phyloP scores from a whole-genome alignment of 2,329 filamentous ascomycete genomes.

The Penicillium sp. region DNA sequence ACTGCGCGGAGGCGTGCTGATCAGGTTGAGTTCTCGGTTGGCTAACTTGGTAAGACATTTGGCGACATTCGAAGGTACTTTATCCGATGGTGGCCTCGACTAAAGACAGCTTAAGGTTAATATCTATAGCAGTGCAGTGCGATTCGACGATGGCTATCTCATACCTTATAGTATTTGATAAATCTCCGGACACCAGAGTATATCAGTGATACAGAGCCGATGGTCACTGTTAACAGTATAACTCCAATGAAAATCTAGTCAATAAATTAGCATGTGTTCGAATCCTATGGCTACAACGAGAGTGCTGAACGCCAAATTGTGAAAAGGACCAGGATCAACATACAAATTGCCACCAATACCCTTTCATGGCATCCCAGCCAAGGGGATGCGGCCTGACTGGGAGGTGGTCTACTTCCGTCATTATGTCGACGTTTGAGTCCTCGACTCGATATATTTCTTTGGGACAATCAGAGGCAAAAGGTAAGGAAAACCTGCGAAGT shows the following conservation, averaged over 20 bases:
- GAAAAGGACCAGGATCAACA: slow-evolving; percentile 16
- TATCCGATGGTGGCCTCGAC: slow-evolving; percentile 25
- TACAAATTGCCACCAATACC: slow-evolving; percentile 47
- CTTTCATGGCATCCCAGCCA: slow-evolving; percentile 38
- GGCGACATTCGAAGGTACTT: slow-evolving; percentile 26
- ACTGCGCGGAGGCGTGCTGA: slow-evolving; percentile 8
- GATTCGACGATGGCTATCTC: not conserved
- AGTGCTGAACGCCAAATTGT: slow-evolving; percentile 1
- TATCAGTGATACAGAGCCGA: slow-evolving; percentile 31
- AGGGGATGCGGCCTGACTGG: slow-evolving; percentile 25
- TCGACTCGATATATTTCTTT: not conserved
- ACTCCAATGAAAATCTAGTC: slow-evolving; percentile 38
- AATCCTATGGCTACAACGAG: not conserved
- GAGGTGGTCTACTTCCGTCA: slow-evolving; percentile 29
- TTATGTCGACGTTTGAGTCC: slow-evolving; percentile 11
- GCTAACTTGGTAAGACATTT: slow-evolving; percentile 26
- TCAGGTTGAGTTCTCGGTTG: slow-evolving; percentile 23
- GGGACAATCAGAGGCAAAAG: not conserved
- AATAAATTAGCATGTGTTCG: slow-evolving; percentile 14
- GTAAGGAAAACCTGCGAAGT: not conserved
- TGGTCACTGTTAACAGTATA: slow-evolving; percentile 30
- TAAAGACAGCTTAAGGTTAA: slow-evolving; percentile 12
- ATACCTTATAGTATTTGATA: slow-evolving; percentile 32
- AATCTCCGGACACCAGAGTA: slow-evolving; percentile 27
- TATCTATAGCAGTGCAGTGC: not conserved